These are phyloP conservation scores for Chamaenerion angustifolium DNA, from an alignment of 345 rosid species.

Conservation along the genomic window DNA sequence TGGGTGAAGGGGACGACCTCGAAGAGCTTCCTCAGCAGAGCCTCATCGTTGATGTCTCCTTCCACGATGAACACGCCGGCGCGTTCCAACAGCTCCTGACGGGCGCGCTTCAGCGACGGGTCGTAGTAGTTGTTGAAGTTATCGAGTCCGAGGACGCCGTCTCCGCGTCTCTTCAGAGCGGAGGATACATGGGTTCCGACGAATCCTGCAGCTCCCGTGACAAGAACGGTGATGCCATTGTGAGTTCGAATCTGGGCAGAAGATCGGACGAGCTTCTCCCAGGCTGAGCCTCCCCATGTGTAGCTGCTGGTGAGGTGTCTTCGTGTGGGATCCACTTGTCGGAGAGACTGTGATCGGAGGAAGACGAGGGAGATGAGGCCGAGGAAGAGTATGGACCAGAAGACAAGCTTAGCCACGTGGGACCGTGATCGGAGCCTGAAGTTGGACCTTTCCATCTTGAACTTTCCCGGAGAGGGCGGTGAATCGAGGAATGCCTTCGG, in stretches of 20 bases:
- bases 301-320: background rate
- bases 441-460: constrained; percentile 7
- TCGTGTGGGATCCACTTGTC: background rate
- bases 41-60: constrained; percentile 26
- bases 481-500: background rate
- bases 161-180: constrained; percentile 22
- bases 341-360: constrained; percentile 1
- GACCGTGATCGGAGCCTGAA: constrained; percentile 1
- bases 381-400: constrained; percentile 3
- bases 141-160: constrained; percentile 25
- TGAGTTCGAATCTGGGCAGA: constrained; percentile 19
- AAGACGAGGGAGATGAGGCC: constrained; percentile 1
- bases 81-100: constrained; percentile 25
- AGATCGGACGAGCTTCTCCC: constrained; percentile 23
- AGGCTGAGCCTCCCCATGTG: constrained; percentile 7
- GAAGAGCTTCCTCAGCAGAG: constrained; percentile 22
- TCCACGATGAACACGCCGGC: constrained; percentile 23
- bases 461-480: constrained; percentile 3
- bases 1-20: constrained; percentile 13
- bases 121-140: constrained; percentile 30
- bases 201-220: constrained; percentile 29
- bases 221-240: constrained; percentile 20
- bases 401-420: background rate
- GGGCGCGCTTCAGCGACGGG: constrained; percentile 23
- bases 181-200: constrained; percentile 28